Evolutionary conservation across 2,329 filamentous ascomycete species (phyloP), one percentile per base, ranked within the genome.

Genomic region (Annulohypoxylon truncatum): DNA sequence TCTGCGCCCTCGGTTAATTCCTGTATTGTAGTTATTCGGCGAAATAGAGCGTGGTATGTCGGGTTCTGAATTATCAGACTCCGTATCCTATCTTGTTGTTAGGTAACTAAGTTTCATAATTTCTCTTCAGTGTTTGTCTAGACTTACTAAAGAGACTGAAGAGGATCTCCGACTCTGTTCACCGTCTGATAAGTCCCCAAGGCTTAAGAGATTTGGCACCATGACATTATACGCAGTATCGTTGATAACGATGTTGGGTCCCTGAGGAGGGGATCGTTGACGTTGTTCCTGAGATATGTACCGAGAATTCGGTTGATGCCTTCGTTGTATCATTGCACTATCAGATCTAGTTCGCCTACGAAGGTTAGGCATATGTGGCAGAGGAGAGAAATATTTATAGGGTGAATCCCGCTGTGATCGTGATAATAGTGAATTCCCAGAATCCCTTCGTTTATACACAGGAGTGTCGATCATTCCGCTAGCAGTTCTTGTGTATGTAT

Each of bases 61-160:
- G 35, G 53, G 35, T 8, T 46, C 52, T 18, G 9, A 8, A 24
- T 29, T 15, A 46, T 56, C 53, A 28, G 53, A 56, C 20, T 56
- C 53, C 12, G 13, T 47, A 33, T 56, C 28, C 53, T 56, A 22
- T 2, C 5, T 20, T 9, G 7, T 18, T 12, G 18, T 56, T 47
- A 56, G 40, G 13, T 13, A 7, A 35, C 18, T 13, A 7, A 35
- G 26, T 8, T 35, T 12, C 3, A 18, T 24, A 46, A 40, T 13
- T 29, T 15, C 12, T 13, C 12, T 47, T 6, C n/a, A 26, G 6
- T n/a, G n/a, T 28, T 6, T 31, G 15, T 47, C 38, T 20, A 20
- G 5, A 18, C 53, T 56, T 56, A 56, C 53, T 15, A 12, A 18
- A 35, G 26, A 55, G 15, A 31, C 18, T n/a, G 28, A 15, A 46